phyloP scores from a whole-genome alignment of 495 filamentous ascomycete genomes.

The Neurospora sp. region DNA sequence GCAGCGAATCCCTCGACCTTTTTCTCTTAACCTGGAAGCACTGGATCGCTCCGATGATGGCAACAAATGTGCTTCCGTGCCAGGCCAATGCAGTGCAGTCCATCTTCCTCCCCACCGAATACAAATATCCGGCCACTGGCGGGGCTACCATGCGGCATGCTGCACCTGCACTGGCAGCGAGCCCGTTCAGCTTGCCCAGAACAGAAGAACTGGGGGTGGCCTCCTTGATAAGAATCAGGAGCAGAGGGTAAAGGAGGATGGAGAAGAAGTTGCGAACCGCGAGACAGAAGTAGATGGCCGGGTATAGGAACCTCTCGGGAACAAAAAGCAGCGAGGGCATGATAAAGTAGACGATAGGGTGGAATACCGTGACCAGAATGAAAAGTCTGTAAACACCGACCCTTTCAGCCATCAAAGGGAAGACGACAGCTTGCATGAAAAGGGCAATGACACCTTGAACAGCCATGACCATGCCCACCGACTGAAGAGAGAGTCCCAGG shows the following conservation, averaged over 20 bases:
- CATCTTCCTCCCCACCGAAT: slow-evolving; percentile 53
- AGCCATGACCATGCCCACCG: slow-evolving; percentile 71
- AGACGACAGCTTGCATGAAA: slow-evolving; percentile 65
- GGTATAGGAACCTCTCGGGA: slow-evolving; percentile 45
- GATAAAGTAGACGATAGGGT: slow-evolving; percentile 66
- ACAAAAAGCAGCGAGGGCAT: slow-evolving; percentile 60
- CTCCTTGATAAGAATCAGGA: slow-evolving; percentile 78
- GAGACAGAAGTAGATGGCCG: slow-evolving; percentile 65
- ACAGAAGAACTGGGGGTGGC: slow-evolving; percentile 56
- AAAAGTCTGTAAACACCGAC: slow-evolving; percentile 70
- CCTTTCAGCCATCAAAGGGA: slow-evolving; percentile 58
- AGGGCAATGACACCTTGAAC: slow-evolving; percentile 71
- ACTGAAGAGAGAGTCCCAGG: slow-evolving; percentile 59
- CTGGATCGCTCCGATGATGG: slow-evolving; percentile 57
- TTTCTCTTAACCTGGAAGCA: slow-evolving; percentile 52
- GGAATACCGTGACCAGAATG: slow-evolving; percentile 60
- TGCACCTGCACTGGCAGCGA: slow-evolving; percentile 69
- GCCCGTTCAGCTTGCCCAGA: slow-evolving; percentile 71
- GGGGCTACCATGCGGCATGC: slow-evolving; percentile 68
- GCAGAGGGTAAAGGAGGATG: slow-evolving; percentile 67
- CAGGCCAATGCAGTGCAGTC: slow-evolving; percentile 68
- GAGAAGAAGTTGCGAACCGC: slow-evolving; percentile 63
- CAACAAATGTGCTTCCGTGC: slow-evolving; percentile 66
- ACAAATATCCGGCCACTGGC: slow-evolving; percentile 65
- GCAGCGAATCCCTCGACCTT: neutral